phyloP scores from a whole-genome alignment of 2,329 filamentous ascomycete species.

The Juglanconis oblonga region DNA sequence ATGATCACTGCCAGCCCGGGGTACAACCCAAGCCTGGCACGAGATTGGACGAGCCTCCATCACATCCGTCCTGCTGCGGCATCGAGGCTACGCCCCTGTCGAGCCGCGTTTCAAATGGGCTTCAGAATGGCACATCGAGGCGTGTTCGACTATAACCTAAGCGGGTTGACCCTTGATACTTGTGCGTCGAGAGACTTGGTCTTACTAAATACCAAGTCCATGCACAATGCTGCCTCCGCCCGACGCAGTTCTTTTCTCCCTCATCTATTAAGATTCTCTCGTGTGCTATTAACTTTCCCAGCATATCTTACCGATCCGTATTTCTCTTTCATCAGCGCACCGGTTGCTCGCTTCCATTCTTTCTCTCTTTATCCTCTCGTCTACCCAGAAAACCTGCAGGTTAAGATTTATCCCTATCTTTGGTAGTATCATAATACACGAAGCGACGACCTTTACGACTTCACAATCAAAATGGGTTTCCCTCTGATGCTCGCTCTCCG shows the following conservation, averaged over 20 bases:
- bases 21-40: conserved; percentile 5
- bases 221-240: neutral
- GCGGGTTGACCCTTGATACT: conserved; percentile 11
- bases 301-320: conserved; percentile 10
- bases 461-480: conserved; percentile 35
- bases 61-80: neutral
- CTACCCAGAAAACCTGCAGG: conserved; percentile 3
- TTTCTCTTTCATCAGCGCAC: conserved; percentile 27
- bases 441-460: conserved; percentile 7
- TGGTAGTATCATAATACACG: conserved; percentile 11
- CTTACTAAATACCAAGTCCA: conserved; percentile 8
- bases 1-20: neutral
- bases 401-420: conserved; percentile 17
- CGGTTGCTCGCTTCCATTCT: conserved; percentile 20
- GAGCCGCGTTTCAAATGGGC: conserved; percentile 26
- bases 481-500: conserved; percentile 41
- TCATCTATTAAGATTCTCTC: conserved; percentile 14
- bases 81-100: conserved; percentile 10
- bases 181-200: conserved; percentile 13
- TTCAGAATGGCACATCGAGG: conserved; percentile 24
- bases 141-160: conserved; percentile 7
- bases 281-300: conserved; percentile 17
- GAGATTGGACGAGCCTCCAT: conserved; percentile 10
- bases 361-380: conserved; percentile 19
- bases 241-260: neutral